Base-by-base conservation (phyloP, 2,329 filamentous ascomycete genomes). In the Nigrospora oryzae region DNA sequence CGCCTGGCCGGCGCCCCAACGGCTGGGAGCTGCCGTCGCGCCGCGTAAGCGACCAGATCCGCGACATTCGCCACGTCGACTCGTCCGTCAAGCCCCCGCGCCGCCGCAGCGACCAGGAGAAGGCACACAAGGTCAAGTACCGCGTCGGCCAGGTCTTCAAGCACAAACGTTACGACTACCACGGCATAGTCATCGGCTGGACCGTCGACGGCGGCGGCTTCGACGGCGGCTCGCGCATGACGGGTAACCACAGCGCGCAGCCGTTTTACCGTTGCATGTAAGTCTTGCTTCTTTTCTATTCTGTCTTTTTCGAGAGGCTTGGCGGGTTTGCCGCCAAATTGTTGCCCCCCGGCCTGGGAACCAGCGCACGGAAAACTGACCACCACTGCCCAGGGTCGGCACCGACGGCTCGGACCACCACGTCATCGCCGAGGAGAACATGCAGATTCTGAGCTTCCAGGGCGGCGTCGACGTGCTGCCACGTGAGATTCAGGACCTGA, bases 151-250 rank as follows among this genome's bases (percentile, higher is more conserved):
- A 94, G 55, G 75, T 95, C 7, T 95, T 97, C 60, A 76, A 75
- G 40, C 93, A 98, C 64, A 80, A 74, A 49, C 77, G 89, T 38
- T 95, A 93, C 60, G 70, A 75, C 16, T 95, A 91, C 61, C 70
- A 83, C 40, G 90, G 84, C 15, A 77, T 94, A 23, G 86, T 98
- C 47, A 87, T 85, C 13, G 90, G 90, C n/a, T 98, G 91, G 90
- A 83, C 86, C 41, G 66, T 68, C 42, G 81, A 82, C 48, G 53
- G 72, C 71, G 74, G 67, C 71, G 39, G 78, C 86, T 11, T 80
- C 84, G 61, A 67, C 64, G 19, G 63, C 83, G 45, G 48, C 33
- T 46, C 45, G 6, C 28, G 44, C 37, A 42, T 49, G 37, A 41
- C 51, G 3, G 53, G 53, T 51, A 48, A 49, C 31, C 67, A 70